phyloP scores from a whole-genome alignment of 2,329 filamentous ascomycete genomes.

The Truncatella angustata region DNA sequence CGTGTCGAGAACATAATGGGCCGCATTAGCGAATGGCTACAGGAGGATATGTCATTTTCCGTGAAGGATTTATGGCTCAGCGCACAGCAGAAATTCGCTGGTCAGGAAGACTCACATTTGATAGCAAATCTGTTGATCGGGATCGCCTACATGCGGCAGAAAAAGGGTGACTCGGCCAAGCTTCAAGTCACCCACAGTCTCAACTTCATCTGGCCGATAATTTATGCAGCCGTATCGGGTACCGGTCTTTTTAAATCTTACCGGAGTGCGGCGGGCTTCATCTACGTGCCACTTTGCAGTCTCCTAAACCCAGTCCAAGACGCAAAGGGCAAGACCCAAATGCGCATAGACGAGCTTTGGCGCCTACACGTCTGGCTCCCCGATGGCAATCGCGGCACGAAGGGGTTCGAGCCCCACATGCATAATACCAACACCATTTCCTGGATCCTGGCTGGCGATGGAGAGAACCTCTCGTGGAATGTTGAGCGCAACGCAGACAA shows the following conservation, averaged over 20 bases:
- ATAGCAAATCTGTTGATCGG: not conserved
- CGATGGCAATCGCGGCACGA: constrained; percentile 26
- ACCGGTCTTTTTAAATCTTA: constrained; percentile 10
- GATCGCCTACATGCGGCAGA: constrained; percentile 8
- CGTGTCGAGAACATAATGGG: too few relatives aligned
- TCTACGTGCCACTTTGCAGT: constrained; percentile 33
- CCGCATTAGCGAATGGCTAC: too few relatives aligned
- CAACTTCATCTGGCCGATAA: not conserved
- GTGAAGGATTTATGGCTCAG: too few relatives aligned
- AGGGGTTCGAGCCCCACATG: constrained; percentile 27
- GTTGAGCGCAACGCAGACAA: constrained; percentile 17
- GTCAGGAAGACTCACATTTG: not conserved
- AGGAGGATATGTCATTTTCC: too few relatives aligned
- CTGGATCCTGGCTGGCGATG: constrained; percentile 34
- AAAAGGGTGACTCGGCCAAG: not conserved
- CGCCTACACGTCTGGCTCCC: constrained; percentile 35
- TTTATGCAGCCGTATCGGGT: not conserved
- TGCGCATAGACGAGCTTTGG: constrained; percentile 33
- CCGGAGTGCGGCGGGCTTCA: constrained; percentile 34
- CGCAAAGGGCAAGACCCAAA: too few relatives aligned
- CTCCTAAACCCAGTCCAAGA: too few relatives aligned
- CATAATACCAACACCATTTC: constrained; percentile 34
- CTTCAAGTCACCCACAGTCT: not conserved
- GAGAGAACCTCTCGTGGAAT: constrained; percentile 27
- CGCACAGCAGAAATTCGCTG: too few relatives aligned